Evolutionary conservation across 2,329 filamentous ascomycete genomes (phyloP), one percentile per base, ranked within the genome.

Genomic region (Exophiala lecanii-corni): DNA sequence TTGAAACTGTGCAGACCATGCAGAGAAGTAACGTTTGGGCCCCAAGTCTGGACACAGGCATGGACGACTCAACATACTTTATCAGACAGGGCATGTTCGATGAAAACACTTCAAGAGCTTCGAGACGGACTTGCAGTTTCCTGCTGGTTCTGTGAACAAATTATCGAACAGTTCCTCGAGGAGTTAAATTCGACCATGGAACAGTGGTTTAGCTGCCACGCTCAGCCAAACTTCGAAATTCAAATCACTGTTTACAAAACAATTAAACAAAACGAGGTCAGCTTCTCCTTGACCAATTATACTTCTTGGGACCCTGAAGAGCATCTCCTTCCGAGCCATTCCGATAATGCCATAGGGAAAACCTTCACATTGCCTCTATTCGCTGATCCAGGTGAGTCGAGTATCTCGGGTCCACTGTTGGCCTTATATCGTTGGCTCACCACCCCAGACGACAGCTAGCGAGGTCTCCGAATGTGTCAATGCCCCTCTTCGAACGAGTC

Each of bases 201-300:
- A 28, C 9, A 28, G 25, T 28, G 25, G 25, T 28, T 28, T n/a
- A 9, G 9, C 25, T n/a, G 25, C 25, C 25, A 28, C 25, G 25
- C 25, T 28, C 25, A 28, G n/a, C 25, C 25, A 28, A 28, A 28
- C 25, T 28, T 28, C 25, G 25, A 28, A 28, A 28, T 28, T 28
- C 9, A 9, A 9, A 28, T 28, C 25, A n/a, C 9, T 28, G n/a
- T 28, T 28, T 28, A 9, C 25, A 28, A 28, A 28, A n/a, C n/a
- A 9, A n/a, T 9, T n/a, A 28, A 28, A n/a, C 9, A 9, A 28
- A n/a, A 28, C n/a, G 9, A 28, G 9, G 9, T 28, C 25, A 28
- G 25, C 9, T 28, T 28, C n/a, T 28, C 25, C n/a, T 9, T 28
- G 25, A 28, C 25, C 9, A 28, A 28, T 28, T 28, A 28, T 28